Evolutionary conservation across 208 protist species (phyloP).

Genomic region (Trypanosoma theileri): DNA sequence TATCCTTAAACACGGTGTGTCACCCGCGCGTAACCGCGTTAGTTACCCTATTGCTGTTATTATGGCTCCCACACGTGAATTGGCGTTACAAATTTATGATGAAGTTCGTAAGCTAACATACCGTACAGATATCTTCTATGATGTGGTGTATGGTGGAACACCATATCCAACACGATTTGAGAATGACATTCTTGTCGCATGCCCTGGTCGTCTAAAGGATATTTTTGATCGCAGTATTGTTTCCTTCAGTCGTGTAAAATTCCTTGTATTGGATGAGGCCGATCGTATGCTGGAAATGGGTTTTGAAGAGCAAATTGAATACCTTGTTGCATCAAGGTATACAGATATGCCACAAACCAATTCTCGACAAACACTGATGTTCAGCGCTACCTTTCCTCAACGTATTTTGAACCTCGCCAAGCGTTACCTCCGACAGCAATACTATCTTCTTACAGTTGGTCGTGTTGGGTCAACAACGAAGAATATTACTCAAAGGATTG

Average conservation of each 20-base stretch:
- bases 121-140: constrained; percentile 89
- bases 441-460: constrained; percentile 97
- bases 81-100: constrained; percentile 96
- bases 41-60: constrained; percentile 85
- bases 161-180: constrained; percentile 93
- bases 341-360: constrained; percentile 91
- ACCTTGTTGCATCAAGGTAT: constrained; percentile 93
- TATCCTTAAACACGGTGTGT: constrained; percentile 90
- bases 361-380: constrained; percentile 98
- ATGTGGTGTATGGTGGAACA: constrained; percentile 97
- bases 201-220: constrained; percentile 89
- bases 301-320: constrained; percentile 98
- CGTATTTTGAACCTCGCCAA: constrained; percentile 97
- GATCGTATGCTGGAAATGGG: constrained; percentile 99
- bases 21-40: constrained; percentile 51
- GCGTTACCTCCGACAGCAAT: constrained; percentile 95
- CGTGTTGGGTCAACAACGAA: constrained; percentile 97
- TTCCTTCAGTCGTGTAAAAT: constrained; percentile 87
- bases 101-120: constrained; percentile 96
- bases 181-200: constrained; percentile 93
- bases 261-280: constrained; percentile 97
- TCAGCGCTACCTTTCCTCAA: constrained; percentile 98
- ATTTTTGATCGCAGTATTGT: constrained; percentile 82
- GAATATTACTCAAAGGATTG: constrained; percentile 95
- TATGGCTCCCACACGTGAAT: constrained; percentile 96